Evolutionary conservation across 116 monocot species (phyloP).

Genomic region (Phalaenopsis hybrid): DNA sequence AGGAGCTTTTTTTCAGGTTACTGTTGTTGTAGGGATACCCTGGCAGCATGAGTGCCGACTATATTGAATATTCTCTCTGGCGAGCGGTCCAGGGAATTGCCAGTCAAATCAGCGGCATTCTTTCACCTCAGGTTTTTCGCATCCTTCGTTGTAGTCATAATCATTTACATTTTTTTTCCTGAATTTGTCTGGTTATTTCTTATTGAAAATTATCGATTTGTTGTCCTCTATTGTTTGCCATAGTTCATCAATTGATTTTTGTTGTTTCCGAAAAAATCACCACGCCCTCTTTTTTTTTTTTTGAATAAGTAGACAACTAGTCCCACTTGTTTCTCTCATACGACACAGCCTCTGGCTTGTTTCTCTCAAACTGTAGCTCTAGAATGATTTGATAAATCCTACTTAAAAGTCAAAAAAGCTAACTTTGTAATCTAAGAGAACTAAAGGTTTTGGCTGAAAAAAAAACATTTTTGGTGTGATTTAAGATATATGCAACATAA

Average conservation of each 20-base stretch:
- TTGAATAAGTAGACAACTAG: background rate
- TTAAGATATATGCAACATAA: no score
- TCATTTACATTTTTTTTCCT: background rate
- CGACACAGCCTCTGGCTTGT: no score
- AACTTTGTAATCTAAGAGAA: no score
- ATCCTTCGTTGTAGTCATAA: background rate
- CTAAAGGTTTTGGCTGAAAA: no score
- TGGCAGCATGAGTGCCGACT: constrained; percentile 28
- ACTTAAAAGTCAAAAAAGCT: no score
- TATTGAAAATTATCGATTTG: no score
- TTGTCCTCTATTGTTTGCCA: background rate
- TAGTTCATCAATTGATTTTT: background rate
- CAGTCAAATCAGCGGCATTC: constrained; percentile 83
- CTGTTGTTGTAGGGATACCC: constrained; percentile 84
- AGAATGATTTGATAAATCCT: no score
- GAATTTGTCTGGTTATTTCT: background rate
- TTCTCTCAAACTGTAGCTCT: no score
- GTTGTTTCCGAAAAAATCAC: background rate
- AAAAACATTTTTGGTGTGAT: no score
- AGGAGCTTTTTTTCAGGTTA: constrained; percentile 29
- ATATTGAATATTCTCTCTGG: constrained; percentile 13
- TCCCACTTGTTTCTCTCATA: background rate
- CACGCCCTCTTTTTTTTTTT: background rate
- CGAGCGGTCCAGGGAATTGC: constrained; percentile 85
- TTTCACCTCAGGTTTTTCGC: constrained; percentile 72